Evolutionary conservation across 345 rosid species (phyloP).

Genomic region (Viola odorata): DNA sequence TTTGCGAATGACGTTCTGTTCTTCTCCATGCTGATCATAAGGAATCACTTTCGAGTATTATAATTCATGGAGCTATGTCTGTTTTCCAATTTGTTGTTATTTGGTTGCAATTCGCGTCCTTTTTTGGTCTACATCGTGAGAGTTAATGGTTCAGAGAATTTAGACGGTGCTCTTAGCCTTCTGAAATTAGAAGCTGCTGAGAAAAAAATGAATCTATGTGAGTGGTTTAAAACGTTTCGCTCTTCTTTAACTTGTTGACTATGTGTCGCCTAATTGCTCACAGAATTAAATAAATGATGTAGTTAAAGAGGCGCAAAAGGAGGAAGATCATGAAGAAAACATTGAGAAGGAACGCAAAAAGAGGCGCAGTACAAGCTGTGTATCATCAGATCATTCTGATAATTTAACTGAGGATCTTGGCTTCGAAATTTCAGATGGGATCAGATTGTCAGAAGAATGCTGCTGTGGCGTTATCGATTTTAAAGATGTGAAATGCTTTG

Average conservation of each 20-base stretch:
- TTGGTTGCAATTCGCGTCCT: too few relatives aligned
- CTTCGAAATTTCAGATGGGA: neutral
- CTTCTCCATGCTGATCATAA: too few relatives aligned
- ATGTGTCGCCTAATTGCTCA: neutral
- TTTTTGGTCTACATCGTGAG: too few relatives aligned
- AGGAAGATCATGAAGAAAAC: neutral
- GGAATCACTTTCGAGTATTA: too few relatives aligned
- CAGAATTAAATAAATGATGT: too few relatives aligned
- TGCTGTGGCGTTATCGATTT: conserved; percentile 16
- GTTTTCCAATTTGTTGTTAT: too few relatives aligned
- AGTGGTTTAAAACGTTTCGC: conserved; percentile 7
- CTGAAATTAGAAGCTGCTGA: conserved; percentile 18
- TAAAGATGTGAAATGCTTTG: conserved; percentile 24
- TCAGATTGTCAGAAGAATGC: neutral
- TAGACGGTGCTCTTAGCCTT: conserved; percentile 34
- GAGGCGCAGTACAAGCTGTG: too few relatives aligned
- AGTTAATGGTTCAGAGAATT: too few relatives aligned
- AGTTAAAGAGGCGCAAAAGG: neutral
- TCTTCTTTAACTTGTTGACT: neutral
- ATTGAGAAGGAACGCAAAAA: too few relatives aligned
- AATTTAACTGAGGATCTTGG: neutral
- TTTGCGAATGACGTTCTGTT: too few relatives aligned
- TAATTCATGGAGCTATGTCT: too few relatives aligned
- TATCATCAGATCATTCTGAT: neutral
- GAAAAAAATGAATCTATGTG: conserved; percentile 15